A percentile compares a stretch with the other conserved stretches of the same genome.
Conservation (phyloP, 2,329 filamentous ascomycete species). For the Huntiella savannae region DNA sequence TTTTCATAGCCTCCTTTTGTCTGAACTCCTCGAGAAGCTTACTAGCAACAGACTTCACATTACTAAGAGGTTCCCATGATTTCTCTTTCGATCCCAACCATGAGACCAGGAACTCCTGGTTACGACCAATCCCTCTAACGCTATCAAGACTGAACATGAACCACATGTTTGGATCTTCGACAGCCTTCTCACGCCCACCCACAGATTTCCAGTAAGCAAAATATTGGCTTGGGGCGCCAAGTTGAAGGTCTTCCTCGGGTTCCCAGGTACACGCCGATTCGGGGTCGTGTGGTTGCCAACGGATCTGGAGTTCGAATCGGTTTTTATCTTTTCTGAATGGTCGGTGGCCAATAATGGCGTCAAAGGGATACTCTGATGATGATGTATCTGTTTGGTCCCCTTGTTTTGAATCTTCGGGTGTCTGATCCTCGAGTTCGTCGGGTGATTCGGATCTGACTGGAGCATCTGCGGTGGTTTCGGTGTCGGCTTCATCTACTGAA, state of each 20-base stretch:
- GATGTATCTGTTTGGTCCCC: too few relatives aligned
- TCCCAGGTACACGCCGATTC: neutral
- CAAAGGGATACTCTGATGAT: neutral
- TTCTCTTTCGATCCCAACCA: conserved; percentile 10
- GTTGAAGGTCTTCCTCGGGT: conserved; percentile 8
- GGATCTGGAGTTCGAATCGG: conserved; percentile 7
- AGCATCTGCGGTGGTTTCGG: too few relatives aligned
- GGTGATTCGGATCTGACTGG: too few relatives aligned
- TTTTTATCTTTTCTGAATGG: conserved; percentile 3
- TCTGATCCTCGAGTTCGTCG: too few relatives aligned
- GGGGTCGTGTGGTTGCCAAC: neutral
- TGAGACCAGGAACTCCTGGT: conserved; percentile 3
- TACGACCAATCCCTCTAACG: conserved; percentile 1
- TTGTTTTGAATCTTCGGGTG: too few relatives aligned
- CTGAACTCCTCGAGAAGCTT: conserved; percentile 4
- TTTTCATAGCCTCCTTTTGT: neutral
- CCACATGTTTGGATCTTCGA: conserved; percentile 9
- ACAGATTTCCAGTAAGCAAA: conserved; percentile 9
- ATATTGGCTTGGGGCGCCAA: conserved; percentile 5
- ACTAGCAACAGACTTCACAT: conserved; percentile 1
- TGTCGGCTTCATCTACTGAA: too few relatives aligned
- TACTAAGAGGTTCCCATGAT: conserved; percentile 7
- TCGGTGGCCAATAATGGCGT: conserved; percentile 1
- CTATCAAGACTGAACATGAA: conserved; percentile 10
- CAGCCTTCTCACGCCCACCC: conserved; percentile 6